A percentile compares a stretch with the other conserved stretches of the same genome.
Conservation (phyloP, 2,329 filamentous ascomycete species). For the Plenodomus biglobosus region DNA sequence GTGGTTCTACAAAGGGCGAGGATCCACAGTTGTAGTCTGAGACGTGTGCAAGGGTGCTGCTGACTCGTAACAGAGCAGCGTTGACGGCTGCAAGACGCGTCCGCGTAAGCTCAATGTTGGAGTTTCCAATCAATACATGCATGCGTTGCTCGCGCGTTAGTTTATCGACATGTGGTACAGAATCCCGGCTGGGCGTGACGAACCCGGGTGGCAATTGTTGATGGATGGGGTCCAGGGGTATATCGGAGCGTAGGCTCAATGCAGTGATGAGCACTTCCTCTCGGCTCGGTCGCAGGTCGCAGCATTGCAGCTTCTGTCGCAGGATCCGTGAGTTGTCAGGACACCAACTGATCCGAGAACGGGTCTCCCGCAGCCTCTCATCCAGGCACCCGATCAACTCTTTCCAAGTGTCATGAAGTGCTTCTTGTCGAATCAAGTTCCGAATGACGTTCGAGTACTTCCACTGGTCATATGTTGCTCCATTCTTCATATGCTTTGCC, state of each 20-base stretch:
- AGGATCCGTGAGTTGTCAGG: constrained; percentile 41
- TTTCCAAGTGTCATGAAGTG: constrained; percentile 43
- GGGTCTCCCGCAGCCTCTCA: constrained; percentile 35
- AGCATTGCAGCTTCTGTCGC: constrained; percentile 43
- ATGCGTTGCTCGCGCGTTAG: constrained; percentile 39
- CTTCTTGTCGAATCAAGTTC: constrained; percentile 43
- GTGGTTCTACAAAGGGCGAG: constrained; percentile 27
- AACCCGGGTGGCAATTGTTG: constrained; percentile 39
- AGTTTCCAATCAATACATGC: constrained; percentile 40
- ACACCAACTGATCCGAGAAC: constrained; percentile 44
- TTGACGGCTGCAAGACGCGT: constrained; percentile 36
- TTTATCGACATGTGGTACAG: constrained; percentile 35
- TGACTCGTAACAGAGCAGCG: constrained; percentile 33
- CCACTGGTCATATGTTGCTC: constrained; percentile 39
- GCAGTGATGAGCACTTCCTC: constrained; percentile 43
- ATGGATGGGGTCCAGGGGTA: constrained; percentile 30
- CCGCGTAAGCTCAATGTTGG: constrained; percentile 29
- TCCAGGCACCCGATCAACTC: constrained; percentile 38
- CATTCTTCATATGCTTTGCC: constrained; percentile 45
- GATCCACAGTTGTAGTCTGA: constrained; percentile 29
- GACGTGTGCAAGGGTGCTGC: constrained; percentile 16
- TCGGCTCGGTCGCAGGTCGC: constrained; percentile 40
- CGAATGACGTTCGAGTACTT: constrained; percentile 45
- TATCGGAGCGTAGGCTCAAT: constrained; percentile 40
- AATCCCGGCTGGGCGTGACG: constrained; percentile 39